These are phyloP conservation scores for Dactylella cylindrospora DNA, from an alignment of 2,329 filamentous ascomycete genomes.

Conservation along the genomic window DNA sequence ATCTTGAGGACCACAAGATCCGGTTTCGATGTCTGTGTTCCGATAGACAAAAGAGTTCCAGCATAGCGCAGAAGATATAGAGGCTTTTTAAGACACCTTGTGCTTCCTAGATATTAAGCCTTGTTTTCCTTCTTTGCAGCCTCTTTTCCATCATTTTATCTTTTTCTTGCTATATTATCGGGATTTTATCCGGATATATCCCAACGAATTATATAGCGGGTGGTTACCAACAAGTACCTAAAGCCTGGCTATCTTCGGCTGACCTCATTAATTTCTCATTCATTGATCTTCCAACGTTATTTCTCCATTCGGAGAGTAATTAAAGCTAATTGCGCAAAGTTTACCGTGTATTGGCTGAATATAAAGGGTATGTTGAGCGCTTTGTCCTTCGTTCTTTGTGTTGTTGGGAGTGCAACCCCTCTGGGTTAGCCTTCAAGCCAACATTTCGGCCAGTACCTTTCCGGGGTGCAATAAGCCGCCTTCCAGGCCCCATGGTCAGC, in stretches of 20 bases:
- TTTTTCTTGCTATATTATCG: too few species aligned
- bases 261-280: too few species aligned
- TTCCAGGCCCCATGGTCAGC: too few species aligned
- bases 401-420: conserved; percentile 18
- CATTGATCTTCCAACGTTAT: background rate
- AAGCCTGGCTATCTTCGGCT: too few species aligned
- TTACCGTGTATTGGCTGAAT: conserved; percentile 2
- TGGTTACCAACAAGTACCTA: too few species aligned
- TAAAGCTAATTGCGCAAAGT: background rate
- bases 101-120: conserved; percentile 1
- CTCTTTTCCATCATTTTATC: too few species aligned
- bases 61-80: conserved; percentile 2
- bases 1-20: conserved; percentile 44
- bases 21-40: conserved; percentile 38
- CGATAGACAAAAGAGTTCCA: conserved; percentile 27
- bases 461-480: background rate
- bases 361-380: background rate
- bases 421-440: too few species aligned
- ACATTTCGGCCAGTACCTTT: background rate
- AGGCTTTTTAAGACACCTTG: background rate
- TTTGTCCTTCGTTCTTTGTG: conserved; percentile 23
- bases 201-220: too few species aligned
- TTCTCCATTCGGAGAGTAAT: background rate
- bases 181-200: too few species aligned
- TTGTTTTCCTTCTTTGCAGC: conserved; percentile 1